These are phyloP conservation scores for Naganishia vaughanmartiniae DNA, from an alignment of 768 basidiomycete species.

Conservation along the genomic window DNA sequence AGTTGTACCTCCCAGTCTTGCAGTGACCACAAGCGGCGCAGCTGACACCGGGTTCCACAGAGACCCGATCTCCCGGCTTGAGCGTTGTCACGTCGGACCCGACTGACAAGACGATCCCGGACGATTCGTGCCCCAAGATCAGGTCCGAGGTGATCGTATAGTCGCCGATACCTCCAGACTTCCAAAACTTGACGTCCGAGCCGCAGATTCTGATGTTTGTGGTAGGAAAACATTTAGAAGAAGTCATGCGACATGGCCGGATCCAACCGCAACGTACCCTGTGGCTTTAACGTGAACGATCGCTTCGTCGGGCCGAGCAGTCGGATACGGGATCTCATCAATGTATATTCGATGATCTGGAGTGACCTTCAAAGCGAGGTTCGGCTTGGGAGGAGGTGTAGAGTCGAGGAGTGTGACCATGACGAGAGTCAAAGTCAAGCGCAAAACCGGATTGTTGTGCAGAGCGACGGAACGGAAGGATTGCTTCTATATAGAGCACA, in stretches of 20 bases:
- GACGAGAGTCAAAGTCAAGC: too few relatives aligned
- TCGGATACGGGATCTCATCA: slow-evolving; percentile 38
- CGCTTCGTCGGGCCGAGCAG: slow-evolving; percentile 34
- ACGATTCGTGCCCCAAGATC: slow-evolving; percentile 41
- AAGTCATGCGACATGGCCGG: slow-evolving; percentile 21
- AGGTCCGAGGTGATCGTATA: slow-evolving; percentile 39
- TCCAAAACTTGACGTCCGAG: slow-evolving; percentile 34
- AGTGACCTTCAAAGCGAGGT: slow-evolving; percentile 39
- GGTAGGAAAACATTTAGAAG: slow-evolving; percentile 7
- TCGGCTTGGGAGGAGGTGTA: slow-evolving; percentile 26
- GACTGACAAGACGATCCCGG: slow-evolving; percentile 37
- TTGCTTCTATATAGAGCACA: too few relatives aligned
- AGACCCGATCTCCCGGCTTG: slow-evolving; percentile 38
- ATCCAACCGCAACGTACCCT: background rate
- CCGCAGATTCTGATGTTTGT: slow-evolving; percentile 37
- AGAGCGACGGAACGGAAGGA: too few relatives aligned
- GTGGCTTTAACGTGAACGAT: slow-evolving; percentile 38
- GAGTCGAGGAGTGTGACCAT: background rate
- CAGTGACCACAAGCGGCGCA: slow-evolving; percentile 39
- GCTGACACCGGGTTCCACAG: slow-evolving; percentile 40
- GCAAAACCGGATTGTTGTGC: too few relatives aligned
- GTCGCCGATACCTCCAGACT: slow-evolving; percentile 37
- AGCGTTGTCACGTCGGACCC: slow-evolving; percentile 35
- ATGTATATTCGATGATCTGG: slow-evolving; percentile 39
- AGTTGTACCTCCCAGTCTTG: slow-evolving; percentile 37